Percentiles rank a stretch among this genome's conserved stretches.
phyloP scores from a whole-genome alignment of 208 protist genomes.

The Acanthamoeba castellanii region DNA sequence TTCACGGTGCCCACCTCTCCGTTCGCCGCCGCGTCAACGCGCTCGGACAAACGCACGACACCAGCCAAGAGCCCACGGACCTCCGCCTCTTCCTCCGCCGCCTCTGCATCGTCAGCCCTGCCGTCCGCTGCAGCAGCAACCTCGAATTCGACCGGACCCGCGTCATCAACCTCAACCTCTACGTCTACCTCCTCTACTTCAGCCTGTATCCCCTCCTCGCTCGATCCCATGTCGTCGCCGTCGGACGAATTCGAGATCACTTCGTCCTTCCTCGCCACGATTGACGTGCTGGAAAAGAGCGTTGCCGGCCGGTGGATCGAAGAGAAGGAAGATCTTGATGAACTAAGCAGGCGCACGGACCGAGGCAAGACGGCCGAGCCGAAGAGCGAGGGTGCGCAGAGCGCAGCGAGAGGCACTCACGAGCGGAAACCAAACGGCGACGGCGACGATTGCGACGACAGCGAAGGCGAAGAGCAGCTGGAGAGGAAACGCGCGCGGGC shows the following conservation, averaged over 20 bases:
- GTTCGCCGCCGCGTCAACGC: background rate
- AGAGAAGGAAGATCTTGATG: background rate
- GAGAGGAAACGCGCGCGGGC: background rate
- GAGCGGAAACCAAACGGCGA: too few relatives aligned
- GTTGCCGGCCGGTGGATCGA: background rate
- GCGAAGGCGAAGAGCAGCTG: too few relatives aligned
- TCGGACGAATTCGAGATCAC: background rate
- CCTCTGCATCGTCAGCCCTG: background rate
- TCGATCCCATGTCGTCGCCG: background rate
- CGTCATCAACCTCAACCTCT: background rate
- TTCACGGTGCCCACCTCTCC: constrained; percentile 11
- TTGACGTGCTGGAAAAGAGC: constrained; percentile 36
- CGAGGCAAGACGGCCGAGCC: background rate
- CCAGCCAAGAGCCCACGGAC: background rate
- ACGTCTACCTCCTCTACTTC: background rate
- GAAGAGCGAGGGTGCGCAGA: background rate
- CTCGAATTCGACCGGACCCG: background rate
- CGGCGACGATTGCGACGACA: too few relatives aligned
- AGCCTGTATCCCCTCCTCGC: background rate
- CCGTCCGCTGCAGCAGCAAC: background rate
- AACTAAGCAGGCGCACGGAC: background rate
- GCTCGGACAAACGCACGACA: background rate
- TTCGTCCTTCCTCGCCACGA: background rate
- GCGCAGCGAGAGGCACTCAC: too few relatives aligned
- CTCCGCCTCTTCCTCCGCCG: background rate